phyloP scores from a whole-genome alignment of 495 filamentous ascomycete genomes.

The Penicillium samsonianum region DNA sequence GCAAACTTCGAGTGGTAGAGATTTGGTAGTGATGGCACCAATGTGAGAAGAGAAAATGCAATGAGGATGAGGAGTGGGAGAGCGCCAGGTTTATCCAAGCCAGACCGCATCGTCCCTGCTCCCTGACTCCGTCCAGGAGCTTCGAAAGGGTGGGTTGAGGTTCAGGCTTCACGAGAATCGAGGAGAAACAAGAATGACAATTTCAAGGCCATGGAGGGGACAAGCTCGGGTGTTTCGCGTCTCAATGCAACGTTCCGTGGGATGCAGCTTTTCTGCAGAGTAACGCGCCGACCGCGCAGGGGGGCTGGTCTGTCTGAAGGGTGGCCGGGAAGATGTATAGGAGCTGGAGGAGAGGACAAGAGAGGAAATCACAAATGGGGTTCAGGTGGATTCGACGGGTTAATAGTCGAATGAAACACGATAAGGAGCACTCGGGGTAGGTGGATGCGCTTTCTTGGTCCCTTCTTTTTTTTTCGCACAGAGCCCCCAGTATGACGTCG shows the following conservation, averaged over 20 bases:
- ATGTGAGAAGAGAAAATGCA: conserved; percentile 39
- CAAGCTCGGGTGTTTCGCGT: conserved; percentile 1
- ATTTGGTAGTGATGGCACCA: conserved; percentile 40
- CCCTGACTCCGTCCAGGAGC: conserved; percentile 12
- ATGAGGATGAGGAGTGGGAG: conserved; percentile 43
- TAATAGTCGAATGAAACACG: not conserved
- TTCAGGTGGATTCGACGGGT: not conserved
- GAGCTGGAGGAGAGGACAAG: not conserved
- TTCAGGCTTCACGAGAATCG: conserved; percentile 10
- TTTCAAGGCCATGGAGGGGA: conserved; percentile 23
- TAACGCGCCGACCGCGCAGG: conserved; percentile 15
- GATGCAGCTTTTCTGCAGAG: conserved; percentile 11
- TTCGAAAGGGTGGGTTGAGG: conserved; percentile 1
- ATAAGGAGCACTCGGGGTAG: conserved; percentile 9
- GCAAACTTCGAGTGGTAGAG: conserved; percentile 34
- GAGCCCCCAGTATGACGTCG: conserved; percentile 24
- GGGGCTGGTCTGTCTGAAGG: not conserved
- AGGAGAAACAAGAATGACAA: conserved; percentile 7
- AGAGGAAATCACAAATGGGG: conserved; percentile 6
- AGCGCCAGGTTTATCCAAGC: conserved; percentile 41
- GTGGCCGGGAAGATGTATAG: not conserved
- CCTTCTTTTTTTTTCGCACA: conserved; percentile 17
- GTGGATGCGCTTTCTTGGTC: conserved; percentile 13
- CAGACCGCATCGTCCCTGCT: conserved; percentile 43
- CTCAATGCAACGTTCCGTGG: conserved; percentile 1